Percentiles rank a stretch among this genome's conserved stretches.
phyloP scores from a whole-genome alignment of 805 yeast species.

The Sungouiella blattae region DNA sequence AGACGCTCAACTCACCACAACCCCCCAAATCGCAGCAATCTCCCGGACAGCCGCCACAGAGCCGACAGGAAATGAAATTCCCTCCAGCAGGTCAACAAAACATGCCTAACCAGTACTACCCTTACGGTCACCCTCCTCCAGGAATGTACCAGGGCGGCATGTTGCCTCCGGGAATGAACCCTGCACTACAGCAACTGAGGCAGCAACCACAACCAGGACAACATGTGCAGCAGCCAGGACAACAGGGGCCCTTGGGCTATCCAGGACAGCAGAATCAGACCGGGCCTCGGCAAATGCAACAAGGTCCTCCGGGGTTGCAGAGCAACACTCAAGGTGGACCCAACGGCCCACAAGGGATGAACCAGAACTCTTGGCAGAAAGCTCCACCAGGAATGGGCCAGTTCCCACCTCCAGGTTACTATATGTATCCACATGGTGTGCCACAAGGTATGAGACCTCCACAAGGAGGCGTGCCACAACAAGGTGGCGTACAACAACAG shows the following conservation, averaged over 20 bases:
- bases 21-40: neutral
- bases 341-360: too few species aligned
- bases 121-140: slow-evolving; percentile 8
- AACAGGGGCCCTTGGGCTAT: slow-evolving; percentile 8
- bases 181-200: too few species aligned
- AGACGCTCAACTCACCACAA: neutral
- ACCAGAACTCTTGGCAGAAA: too few species aligned
- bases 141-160: slow-evolving; percentile 31
- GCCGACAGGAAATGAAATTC: too few species aligned
- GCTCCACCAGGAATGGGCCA: neutral
- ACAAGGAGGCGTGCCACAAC: too few species aligned
- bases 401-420: slow-evolving; percentile 7
- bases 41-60: neutral
- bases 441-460: slow-evolving; percentile 7
- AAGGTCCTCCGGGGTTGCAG: neutral
- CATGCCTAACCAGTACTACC: neutral
- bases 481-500: too few species aligned
- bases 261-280: slow-evolving; percentile 2
- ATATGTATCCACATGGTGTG: slow-evolving; percentile 10
- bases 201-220: too few species aligned
- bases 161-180: slow-evolving; percentile 29
- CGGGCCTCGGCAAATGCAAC: neutral
- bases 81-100: too few species aligned
- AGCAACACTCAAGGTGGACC: too few species aligned
- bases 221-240: slow-evolving; percentile 23